These are phyloP conservation scores for Phaeosphaeria sp. DNA, from an alignment of 2,329 filamentous ascomycete species.

Conservation along the genomic window DNA sequence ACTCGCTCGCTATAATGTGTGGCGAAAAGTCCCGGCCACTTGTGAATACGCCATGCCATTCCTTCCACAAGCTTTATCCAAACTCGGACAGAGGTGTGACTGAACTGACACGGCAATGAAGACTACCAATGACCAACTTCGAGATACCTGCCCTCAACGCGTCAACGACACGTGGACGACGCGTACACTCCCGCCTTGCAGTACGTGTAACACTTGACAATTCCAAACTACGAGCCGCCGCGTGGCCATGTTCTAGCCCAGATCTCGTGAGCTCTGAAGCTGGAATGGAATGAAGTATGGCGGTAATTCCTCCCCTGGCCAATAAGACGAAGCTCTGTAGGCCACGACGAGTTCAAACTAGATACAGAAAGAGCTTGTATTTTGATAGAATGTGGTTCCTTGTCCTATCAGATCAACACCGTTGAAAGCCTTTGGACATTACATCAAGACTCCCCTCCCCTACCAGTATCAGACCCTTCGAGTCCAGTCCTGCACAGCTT, in stretches of 20 bases:
- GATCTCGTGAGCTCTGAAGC: too few species aligned
- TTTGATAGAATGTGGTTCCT: neutral
- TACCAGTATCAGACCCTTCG: too few species aligned
- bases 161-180: neutral
- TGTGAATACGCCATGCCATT: too few species aligned
- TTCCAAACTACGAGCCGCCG: too few species aligned
- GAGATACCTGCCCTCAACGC: neutral
- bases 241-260: neutral
- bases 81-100: neutral
- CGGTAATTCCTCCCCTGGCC: neutral
- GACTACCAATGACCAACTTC: neutral
- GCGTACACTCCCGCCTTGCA: neutral
- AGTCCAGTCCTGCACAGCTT: too few species aligned
- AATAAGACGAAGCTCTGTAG: neutral
- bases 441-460: neutral
- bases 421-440: neutral
- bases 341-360: neutral
- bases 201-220: neutral
- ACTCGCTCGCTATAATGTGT: too few species aligned
- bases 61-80: neutral
- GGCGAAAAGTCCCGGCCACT: too few species aligned
- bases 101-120: neutral
- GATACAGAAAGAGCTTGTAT: neutral
- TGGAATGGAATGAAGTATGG: neutral
- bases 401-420: neutral